These are phyloP conservation scores for Fusarium acutatum DNA, from an alignment of 2,329 filamentous ascomycete genomes.

Conservation along the genomic window DNA sequence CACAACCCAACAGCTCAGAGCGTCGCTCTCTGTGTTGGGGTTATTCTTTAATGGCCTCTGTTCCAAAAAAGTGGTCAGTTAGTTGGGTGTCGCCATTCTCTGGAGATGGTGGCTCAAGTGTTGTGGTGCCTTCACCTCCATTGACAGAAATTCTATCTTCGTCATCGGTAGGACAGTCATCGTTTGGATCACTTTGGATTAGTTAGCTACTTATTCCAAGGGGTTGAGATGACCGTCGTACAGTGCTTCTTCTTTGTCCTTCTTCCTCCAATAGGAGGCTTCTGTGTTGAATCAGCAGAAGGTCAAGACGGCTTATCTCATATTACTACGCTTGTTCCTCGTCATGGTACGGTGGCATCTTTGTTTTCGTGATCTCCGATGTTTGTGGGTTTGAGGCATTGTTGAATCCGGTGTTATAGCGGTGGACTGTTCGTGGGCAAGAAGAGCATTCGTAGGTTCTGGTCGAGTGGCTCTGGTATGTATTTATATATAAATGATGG, in stretches of 20 bases:
- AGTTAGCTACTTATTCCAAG: background rate
- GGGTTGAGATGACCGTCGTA: no score
- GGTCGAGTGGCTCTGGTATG: background rate
- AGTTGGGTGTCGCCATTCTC: background rate
- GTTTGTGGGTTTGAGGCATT: background rate
- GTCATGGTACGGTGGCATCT: background rate
- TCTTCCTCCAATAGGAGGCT: background rate
- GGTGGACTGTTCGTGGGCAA: background rate
- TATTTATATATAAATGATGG: background rate
- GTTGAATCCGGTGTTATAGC: background rate
- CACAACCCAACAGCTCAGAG: background rate
- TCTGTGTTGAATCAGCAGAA: background rate
- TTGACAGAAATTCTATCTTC: background rate
- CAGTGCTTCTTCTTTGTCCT: background rate
- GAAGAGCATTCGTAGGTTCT: background rate
- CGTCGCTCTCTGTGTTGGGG: no score
- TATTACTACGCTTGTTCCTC: background rate
- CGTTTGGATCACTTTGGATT: background rate
- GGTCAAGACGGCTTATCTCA: background rate
- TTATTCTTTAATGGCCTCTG: background rate
- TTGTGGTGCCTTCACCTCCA: background rate
- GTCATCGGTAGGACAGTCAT: no score
- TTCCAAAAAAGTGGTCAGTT: background rate
- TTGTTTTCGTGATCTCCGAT: background rate
- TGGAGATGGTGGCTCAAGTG: background rate